These are phyloP conservation scores for Pyrenopolyporus hunteri DNA, from an alignment of 495 filamentous ascomycete species.

Conservation along the genomic window DNA sequence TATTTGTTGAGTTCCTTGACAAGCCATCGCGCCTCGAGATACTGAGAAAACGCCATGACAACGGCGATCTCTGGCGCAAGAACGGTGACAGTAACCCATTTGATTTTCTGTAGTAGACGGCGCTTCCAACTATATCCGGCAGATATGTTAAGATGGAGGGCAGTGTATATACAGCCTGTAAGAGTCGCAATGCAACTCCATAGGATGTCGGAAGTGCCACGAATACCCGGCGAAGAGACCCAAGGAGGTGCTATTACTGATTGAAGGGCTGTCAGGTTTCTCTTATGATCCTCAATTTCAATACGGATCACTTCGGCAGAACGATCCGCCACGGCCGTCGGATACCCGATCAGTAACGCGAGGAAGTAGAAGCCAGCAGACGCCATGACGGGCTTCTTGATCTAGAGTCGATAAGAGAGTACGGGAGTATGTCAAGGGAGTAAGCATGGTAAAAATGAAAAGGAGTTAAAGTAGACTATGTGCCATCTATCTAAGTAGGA, in stretches of 20 bases:
- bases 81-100: not conserved
- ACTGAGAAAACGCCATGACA: not conserved
- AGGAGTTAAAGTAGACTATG: too few species aligned
- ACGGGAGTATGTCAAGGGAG: too few species aligned
- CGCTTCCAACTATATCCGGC: not conserved
- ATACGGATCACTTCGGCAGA: not conserved
- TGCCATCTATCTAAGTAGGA: too few species aligned
- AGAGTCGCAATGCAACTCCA: constrained; percentile 1
- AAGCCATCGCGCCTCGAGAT: not conserved
- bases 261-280: not conserved
- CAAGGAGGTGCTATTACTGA: not conserved
- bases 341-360: not conserved
- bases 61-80: not conserved
- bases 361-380: not conserved
- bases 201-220: not conserved
- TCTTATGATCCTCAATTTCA: not conserved
- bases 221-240: not conserved
- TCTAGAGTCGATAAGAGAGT: too few species aligned
- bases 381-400: too few species aligned
- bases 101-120: not conserved
- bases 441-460: too few species aligned
- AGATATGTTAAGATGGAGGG: not conserved
- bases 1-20: not conserved
- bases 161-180: not conserved
- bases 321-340: not conserved